A percentile compares a stretch with the other conserved stretches of the same genome.
Conservation (phyloP, 768 basidiomycete genomes). For the Amanita muscaria region DNA sequence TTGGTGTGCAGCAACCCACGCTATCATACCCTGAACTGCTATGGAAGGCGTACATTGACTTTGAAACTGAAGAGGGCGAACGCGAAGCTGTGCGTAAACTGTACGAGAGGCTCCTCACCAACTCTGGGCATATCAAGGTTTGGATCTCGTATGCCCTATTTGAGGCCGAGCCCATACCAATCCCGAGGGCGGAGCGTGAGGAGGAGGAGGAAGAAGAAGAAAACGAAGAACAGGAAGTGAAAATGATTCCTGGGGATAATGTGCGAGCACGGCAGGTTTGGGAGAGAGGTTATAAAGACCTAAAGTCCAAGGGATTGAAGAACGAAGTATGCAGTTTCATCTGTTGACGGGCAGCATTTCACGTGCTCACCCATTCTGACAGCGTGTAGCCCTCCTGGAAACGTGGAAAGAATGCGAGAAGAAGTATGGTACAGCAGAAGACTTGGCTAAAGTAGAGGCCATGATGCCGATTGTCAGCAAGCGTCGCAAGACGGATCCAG, state of each 20-base stretch:
- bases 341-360: no score
- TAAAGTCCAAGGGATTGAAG: conserved; percentile 75
- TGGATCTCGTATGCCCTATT: conserved; percentile 96
- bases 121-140: conserved; percentile 92
- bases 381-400: conserved; percentile 89
- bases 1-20: conserved; percentile 73
- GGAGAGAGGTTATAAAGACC: conserved; percentile 78
- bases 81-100: conserved; percentile 74
- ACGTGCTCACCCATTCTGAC: neutral
- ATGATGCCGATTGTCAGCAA: conserved; percentile 93
- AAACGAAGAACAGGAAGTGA: conserved; percentile 47
- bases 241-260: conserved; percentile 65
- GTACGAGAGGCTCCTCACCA: conserved; percentile 78
- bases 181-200: conserved; percentile 55
- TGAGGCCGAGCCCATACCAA: conserved; percentile 69
- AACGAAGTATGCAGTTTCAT: conserved; percentile 56
- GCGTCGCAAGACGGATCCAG: conserved; percentile 73
- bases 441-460: conserved; percentile 73
- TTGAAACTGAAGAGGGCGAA: conserved; percentile 91
- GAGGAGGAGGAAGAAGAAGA: conserved; percentile 64
- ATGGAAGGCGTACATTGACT: conserved; percentile 96
- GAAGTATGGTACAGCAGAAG: conserved; percentile 60
- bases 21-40: conserved; percentile 93
- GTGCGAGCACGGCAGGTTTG: conserved; percentile 70
- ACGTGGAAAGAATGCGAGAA: conserved; percentile 96